These are phyloP conservation scores for Candida glucosophila DNA, from an alignment of 1,139 yeast species.

Conservation along the genomic window DNA sequence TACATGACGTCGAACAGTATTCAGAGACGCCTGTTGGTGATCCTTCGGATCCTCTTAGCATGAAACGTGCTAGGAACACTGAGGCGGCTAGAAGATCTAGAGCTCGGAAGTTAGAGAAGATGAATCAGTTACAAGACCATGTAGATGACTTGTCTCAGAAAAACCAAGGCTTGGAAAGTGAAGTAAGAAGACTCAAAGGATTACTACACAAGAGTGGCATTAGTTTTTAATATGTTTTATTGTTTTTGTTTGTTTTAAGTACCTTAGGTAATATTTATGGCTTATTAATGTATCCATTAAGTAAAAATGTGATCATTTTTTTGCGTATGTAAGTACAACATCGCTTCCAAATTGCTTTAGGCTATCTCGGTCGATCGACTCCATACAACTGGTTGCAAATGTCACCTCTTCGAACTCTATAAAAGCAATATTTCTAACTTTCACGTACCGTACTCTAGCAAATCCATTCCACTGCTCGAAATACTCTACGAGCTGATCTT, in stretches of 20 bases:
- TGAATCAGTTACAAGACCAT: constrained; percentile 70
- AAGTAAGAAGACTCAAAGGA: constrained; percentile 47
- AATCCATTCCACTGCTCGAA: constrained; percentile 53
- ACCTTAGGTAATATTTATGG: constrained; percentile 1
- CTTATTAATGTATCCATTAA: constrained; percentile 1
- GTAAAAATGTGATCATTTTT: constrained; percentile 13
- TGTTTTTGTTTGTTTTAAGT: constrained; percentile 2
- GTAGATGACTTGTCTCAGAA: constrained; percentile 56
- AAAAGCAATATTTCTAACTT: constrained; percentile 65
- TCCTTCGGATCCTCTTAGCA: constrained; percentile 53
- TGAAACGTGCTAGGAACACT: constrained; percentile 90
- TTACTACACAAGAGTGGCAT: constrained; percentile 27
- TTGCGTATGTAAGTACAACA: constrained; percentile 25
- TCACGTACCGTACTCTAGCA: constrained; percentile 56
- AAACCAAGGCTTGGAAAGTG: constrained; percentile 49
- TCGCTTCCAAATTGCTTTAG: constrained; percentile 15
- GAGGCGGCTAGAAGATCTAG: constrained; percentile 96
- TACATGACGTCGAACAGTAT: constrained; percentile 42
- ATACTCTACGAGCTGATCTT: constrained; percentile 29
- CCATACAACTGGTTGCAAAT: constrained; percentile 18
- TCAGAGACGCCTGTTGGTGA: constrained; percentile 60
- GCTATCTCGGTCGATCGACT: constrained; percentile 5
- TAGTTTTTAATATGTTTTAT: constrained; percentile 8
- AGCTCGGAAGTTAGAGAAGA: constrained; percentile 85
- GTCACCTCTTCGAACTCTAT: constrained; percentile 61